Percentiles rank a stretch among this genome's conserved stretches.
These are phyloP conservation scores for Acanthamoeba lenticulata DNA, from an alignment of 208 protist genomes.

Conservation along the genomic window DNA sequence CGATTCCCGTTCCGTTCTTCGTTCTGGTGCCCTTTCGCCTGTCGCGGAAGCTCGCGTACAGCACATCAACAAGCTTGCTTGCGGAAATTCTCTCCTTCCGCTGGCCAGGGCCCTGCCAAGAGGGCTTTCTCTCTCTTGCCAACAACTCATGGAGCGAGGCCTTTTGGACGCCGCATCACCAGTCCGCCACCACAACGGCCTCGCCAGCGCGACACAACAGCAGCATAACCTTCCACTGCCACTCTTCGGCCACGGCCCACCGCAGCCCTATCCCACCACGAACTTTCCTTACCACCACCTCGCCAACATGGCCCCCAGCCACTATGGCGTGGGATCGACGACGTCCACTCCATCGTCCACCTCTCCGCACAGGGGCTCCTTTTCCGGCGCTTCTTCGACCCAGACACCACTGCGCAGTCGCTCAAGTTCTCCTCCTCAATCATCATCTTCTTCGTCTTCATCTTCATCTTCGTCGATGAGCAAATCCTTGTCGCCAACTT, in stretches of 20 bases:
- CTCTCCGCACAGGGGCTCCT: not conserved
- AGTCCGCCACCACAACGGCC: not conserved
- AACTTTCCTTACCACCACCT: not conserved
- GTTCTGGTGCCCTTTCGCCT: not conserved
- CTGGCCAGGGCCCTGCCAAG: too few species aligned
- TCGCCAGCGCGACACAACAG: not conserved
- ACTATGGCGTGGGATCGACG: too few species aligned
- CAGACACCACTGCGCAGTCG: not conserved
- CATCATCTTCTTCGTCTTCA: not conserved
- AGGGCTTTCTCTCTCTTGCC: too few species aligned
- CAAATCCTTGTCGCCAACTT: not conserved
- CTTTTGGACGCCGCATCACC: not conserved
- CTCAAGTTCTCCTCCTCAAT: not conserved
- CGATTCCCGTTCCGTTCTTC: slow-evolving; percentile 27
- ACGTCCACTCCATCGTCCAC: not conserved
- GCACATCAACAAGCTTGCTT: too few species aligned
- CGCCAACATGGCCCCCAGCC: not conserved
- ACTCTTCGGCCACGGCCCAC: not conserved
- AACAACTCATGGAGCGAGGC: too few species aligned
- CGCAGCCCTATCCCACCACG: not conserved
- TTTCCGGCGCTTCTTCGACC: not conserved
- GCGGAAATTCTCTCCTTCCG: too few species aligned
- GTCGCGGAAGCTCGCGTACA: not conserved
- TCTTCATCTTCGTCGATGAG: not conserved
- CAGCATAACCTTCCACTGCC: not conserved